These are phyloP conservation scores for Pyrenopolyporus hunteri DNA, from an alignment of 495 filamentous ascomycete genomes.

Conservation along the genomic window DNA sequence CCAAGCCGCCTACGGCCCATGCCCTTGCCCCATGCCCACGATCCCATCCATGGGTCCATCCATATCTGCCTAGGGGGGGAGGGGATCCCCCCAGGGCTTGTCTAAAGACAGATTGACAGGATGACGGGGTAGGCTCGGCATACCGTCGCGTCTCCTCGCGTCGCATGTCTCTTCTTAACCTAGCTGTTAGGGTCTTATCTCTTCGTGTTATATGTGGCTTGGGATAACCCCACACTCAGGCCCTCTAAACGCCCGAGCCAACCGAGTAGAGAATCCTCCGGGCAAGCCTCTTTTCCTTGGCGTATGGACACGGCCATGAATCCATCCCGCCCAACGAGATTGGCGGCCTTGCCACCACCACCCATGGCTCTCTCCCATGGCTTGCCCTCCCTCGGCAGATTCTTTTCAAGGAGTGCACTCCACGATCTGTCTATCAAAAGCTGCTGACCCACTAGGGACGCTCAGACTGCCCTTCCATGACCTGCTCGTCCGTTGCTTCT, in stretches of 20 bases:
- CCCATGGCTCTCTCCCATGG: slow-evolving; percentile 22
- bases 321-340: slow-evolving; percentile 8
- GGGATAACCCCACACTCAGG: slow-evolving; percentile 30
- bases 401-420: slow-evolving; percentile 44
- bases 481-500: slow-evolving; percentile 43
- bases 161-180: slow-evolving; percentile 21
- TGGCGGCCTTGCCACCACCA: slow-evolving; percentile 31
- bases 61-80: slow-evolving; percentile 11
- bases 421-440: slow-evolving; percentile 42
- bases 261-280: slow-evolving; percentile 17
- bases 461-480: slow-evolving; percentile 29
- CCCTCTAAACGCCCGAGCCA: slow-evolving; percentile 28
- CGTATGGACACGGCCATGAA: slow-evolving; percentile 30
- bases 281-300: slow-evolving; percentile 32
- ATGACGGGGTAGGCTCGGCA: slow-evolving; percentile 27
- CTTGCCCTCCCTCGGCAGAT: slow-evolving; percentile 41
- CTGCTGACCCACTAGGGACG: slow-evolving; percentile 32
- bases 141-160: slow-evolving; percentile 36
- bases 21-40: slow-evolving; percentile 22
- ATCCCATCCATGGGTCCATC: slow-evolving; percentile 32
- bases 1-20: slow-evolving; percentile 33
- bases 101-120: slow-evolving; percentile 21
- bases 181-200: slow-evolving; percentile 29
- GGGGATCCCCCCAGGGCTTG: slow-evolving; percentile 11
- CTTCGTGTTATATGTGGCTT: slow-evolving; percentile 42